Evolutionary conservation across 768 basidiomycete genomes (phyloP).

Genomic region (Kwoniella europaea): DNA sequence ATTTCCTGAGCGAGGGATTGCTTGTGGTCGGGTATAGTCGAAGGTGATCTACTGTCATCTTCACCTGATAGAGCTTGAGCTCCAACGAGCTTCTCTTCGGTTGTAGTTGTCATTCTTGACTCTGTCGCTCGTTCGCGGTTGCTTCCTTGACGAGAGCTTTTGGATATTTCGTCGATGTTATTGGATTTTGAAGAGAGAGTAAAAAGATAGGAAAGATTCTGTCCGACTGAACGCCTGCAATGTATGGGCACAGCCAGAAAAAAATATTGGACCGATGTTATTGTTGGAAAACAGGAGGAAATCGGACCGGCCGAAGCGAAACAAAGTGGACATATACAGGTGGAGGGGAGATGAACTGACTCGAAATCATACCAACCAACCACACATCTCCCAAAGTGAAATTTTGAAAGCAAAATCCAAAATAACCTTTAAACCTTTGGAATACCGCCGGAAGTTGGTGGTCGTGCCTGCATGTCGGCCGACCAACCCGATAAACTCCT

Average conservation of each 20-base stretch:
- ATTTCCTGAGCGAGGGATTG: slow-evolving; percentile 38
- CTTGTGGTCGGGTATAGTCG: slow-evolving; percentile 38
- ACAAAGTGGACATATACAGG: slow-evolving; percentile 1
- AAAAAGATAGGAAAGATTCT: background rate
- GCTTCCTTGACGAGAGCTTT: no score
- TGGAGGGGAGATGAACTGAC: slow-evolving; percentile 1
- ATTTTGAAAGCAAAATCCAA: slow-evolving; percentile 6
- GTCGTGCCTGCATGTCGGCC: background rate
- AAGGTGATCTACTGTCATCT: slow-evolving; percentile 17
- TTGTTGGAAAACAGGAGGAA: background rate
- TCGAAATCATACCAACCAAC: background rate
- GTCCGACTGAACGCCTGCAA: no score
- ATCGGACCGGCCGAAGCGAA: slow-evolving; percentile 4
- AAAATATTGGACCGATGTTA: background rate
- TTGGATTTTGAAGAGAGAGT: background rate
- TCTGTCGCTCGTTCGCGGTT: background rate
- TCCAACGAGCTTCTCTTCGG: slow-evolving; percentile 19
- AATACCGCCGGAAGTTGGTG: background rate
- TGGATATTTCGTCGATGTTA: background rate
- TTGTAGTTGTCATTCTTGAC: background rate
- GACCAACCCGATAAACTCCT: background rate
- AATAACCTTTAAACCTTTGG: slow-evolving; percentile 5
- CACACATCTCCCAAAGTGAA: background rate
- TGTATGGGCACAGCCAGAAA: no score
- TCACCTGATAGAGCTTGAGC: slow-evolving; percentile 13